Percentiles rank a stretch among this genome's conserved stretches.
phyloP scores from a whole-genome alignment of 345 rosid species.

The Arabidopsis arenosa region DNA sequence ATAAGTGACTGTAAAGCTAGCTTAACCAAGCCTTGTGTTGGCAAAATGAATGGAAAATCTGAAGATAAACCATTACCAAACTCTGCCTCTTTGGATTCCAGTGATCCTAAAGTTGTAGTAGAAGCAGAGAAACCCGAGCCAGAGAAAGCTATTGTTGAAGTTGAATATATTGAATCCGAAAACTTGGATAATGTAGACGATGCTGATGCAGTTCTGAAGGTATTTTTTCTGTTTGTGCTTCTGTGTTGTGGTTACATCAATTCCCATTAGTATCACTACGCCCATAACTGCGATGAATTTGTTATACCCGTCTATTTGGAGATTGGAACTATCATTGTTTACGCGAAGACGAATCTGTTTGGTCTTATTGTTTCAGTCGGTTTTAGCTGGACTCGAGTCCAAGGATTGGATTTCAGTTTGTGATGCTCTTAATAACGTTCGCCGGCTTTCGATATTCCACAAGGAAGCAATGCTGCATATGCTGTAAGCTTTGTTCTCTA shows the following conservation, averaged over 20 bases:
- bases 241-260: background rate
- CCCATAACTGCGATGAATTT: background rate
- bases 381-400: slow-evolving; percentile 78
- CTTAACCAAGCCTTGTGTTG: slow-evolving; percentile 58
- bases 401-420: slow-evolving; percentile 86
- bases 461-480: slow-evolving; percentile 64
- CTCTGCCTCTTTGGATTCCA: slow-evolving; percentile 45
- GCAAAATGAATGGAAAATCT: slow-evolving; percentile 56
- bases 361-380: slow-evolving; percentile 49
- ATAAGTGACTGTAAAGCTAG: slow-evolving; percentile 62
- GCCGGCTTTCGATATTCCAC: slow-evolving; percentile 80
- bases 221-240: slow-evolving; percentile 36
- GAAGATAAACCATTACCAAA: slow-evolving; percentile 54
- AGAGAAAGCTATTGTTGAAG: slow-evolving; percentile 62
- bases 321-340: slow-evolving; percentile 16
- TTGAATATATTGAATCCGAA: slow-evolving; percentile 83
- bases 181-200: slow-evolving; percentile 76
- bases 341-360: slow-evolving; percentile 23
- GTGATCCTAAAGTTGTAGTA: slow-evolving; percentile 51
- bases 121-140: slow-evolving; percentile 51
- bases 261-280: background rate
- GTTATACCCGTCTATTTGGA: background rate
- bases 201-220: slow-evolving; percentile 69
- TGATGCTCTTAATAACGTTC: slow-evolving; percentile 81
- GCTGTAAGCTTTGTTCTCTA: slow-evolving; percentile 63